Evolutionary conservation across 2,329 filamentous ascomycete species (phyloP).

Genomic region (Trichoderma koningiopsis): DNA sequence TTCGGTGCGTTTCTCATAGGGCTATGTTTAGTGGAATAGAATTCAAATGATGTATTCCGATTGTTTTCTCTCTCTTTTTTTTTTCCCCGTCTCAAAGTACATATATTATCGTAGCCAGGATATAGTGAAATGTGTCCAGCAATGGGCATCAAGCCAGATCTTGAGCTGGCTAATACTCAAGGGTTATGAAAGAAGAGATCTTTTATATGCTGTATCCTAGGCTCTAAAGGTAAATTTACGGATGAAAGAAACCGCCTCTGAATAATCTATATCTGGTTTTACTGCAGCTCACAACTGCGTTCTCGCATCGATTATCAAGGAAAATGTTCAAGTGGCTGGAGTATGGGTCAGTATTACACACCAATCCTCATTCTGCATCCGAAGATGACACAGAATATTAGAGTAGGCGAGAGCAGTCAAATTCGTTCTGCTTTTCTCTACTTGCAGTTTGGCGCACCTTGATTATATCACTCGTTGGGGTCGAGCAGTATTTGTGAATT

Average conservation of each 20-base stretch:
- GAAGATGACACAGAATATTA: background rate
- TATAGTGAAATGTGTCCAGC: background rate
- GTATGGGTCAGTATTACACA: background rate
- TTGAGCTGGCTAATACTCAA: background rate
- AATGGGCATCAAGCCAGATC: background rate
- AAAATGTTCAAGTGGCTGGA: background rate
- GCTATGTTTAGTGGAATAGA: constrained; percentile 18
- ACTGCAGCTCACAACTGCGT: background rate
- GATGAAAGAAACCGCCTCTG: background rate
- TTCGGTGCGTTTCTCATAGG: constrained; percentile 12
- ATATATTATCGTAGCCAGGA: background rate
- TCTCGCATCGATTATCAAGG: too few relatives aligned
- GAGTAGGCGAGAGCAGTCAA: background rate
- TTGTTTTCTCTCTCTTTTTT: background rate
- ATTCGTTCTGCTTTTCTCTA: background rate
- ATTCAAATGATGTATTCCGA: background rate
- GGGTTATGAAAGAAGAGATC: background rate
- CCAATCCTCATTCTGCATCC: background rate
- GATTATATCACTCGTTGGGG: background rate
- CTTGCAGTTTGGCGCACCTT: background rate
- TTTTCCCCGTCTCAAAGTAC: background rate
- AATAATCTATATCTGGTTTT: background rate
- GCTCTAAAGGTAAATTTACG: background rate
- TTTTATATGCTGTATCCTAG: background rate
- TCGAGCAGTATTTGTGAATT: background rate